Evolutionary conservation across 176 grass and related monocot genomes (phyloP).

Genomic region (Saccharum officinarum): DNA sequence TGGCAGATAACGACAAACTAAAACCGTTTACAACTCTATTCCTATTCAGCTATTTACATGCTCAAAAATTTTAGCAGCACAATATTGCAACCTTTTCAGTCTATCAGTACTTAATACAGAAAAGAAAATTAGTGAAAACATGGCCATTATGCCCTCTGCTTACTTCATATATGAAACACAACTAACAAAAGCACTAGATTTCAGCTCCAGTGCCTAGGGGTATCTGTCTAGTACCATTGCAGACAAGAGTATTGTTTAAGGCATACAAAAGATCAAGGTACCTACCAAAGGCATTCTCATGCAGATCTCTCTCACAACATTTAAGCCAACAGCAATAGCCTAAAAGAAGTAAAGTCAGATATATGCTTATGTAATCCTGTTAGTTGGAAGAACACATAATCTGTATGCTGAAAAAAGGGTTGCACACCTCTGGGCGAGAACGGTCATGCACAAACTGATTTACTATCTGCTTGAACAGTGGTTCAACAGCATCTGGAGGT

Average conservation of each 20-base stretch:
- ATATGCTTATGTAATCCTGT: background rate
- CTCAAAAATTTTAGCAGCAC: background rate
- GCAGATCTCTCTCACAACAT: constrained; percentile 95
- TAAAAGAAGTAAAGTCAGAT: constrained; percentile 31
- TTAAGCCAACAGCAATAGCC: constrained; percentile 94
- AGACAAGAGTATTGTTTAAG: constrained; percentile 14
- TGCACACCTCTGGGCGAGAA: constrained; percentile 84
- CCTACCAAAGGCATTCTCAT: constrained; percentile 90
- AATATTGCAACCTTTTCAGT: constrained; percentile 6
- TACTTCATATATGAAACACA: background rate
- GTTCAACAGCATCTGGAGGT: constrained; percentile 94
- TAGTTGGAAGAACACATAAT: constrained; percentile 11
- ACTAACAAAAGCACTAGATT: background rate
- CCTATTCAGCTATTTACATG: constrained; percentile 1
- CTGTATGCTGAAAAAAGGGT: background rate
- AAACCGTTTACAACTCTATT: background rate
- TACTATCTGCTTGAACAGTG: constrained; percentile 95
- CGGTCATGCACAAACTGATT: constrained; percentile 99
- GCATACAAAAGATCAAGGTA: constrained; percentile 24
- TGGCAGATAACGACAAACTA: background rate
- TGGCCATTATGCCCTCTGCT: background rate
- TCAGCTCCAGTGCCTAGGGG: background rate
- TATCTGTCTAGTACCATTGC: background rate
- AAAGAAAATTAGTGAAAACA: background rate
- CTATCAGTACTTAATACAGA: background rate